Conservation (phyloP, 345 rosid species). For the Acer campestre region DNA sequence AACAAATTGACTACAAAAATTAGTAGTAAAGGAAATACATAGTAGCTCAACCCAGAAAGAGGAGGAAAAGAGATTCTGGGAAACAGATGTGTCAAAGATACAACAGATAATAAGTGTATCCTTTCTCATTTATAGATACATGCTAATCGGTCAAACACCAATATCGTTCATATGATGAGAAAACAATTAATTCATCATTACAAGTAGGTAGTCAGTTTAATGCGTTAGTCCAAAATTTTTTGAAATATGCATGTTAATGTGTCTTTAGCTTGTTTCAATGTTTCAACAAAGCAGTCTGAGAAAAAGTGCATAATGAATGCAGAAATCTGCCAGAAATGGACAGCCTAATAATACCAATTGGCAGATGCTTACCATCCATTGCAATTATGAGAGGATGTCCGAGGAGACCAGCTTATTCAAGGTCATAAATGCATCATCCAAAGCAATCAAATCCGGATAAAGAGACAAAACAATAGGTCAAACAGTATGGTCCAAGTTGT, state of each 20-base stretch:
- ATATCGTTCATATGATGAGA: too few relatives aligned
- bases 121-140: neutral
- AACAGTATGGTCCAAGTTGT: neutral
- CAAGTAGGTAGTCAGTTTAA: constrained; percentile 2
- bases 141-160: neutral
- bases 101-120: neutral
- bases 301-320: neutral
- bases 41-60: neutral
- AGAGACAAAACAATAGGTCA: neutral
- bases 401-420: neutral
- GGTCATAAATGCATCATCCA: neutral
- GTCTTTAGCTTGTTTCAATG: neutral
- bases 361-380: constrained; percentile 7
- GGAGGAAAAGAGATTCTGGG: neutral
- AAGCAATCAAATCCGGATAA: constrained; percentile 9
- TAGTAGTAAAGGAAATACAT: neutral
- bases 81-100: neutral
- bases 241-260: neutral
- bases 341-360: too few relatives aligned
- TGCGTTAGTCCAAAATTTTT: neutral
- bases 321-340: constrained; percentile 6
- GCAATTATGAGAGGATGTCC: neutral
- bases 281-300: neutral
- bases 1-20: neutral
- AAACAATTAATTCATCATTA: neutral